Base-by-base conservation (phyloP, 495 filamentous ascomycete genomes). In the Aspergillus ellipticus region DNA sequence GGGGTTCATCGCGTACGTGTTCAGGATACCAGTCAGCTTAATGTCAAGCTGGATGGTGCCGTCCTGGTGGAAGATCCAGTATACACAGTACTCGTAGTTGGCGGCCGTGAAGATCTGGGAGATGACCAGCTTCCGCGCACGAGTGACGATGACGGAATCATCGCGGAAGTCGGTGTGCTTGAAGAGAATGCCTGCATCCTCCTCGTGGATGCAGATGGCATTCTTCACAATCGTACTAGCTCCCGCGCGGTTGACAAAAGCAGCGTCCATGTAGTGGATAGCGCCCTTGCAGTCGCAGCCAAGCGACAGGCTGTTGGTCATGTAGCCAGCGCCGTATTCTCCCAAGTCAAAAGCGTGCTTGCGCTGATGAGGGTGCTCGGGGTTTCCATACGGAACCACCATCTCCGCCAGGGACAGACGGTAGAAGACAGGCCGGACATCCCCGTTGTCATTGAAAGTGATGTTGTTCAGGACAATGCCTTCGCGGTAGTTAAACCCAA, bases 111-210 rank as follows among this genome's bases (percentile, higher is more conserved):
- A 96, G 62, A 96, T 88, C 51, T 96, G 93, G 20, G 90, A 92
- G 63, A 97, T 79, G 59, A 97, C 79, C 53, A 97, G 80, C 64
- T 95, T 96, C 13, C 92, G 83, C 28, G 83, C 92, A 42, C 93
- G 86, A 11, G 92, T 96, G 20, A 96, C 89, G 51, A 95, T 88
- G 47, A 86, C 82, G 0, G 88, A 89, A 42, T 92, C 87, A 67
- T 96, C 92, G 47, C 93, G 86, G 83, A 96, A 97, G 69, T 97
- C 92, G 45, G 85, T 90, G 76, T 97, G 93, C 75, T 97, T 97
- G 79, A 94, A 96, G 9, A 97, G 79, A 55, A 97, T 94, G 6
- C 93, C 93, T 4, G 83, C 81, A 63, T 97, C 93, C 74, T 97
- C 92, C 72, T 97, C 93, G 75, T 97, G 93, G 56, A 96, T 92